Percentiles rank a stretch among this genome's conserved stretches.
Evolutionary conservation across 1,139 yeast genomes (phyloP).

Genomic region (Eremothecium coryli): DNA sequence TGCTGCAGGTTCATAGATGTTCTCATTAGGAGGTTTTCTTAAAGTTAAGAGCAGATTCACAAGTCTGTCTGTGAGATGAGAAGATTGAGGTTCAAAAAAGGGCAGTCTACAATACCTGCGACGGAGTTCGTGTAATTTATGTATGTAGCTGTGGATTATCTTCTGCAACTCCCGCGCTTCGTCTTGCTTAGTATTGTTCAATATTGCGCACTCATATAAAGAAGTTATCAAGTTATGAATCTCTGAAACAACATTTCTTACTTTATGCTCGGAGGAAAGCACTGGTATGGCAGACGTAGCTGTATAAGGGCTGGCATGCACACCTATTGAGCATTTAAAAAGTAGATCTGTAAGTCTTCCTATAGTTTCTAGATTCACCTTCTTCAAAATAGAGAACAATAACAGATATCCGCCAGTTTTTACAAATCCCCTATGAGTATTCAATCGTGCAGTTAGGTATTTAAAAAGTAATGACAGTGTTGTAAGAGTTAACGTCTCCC

Average conservation of each 20-base stretch:
- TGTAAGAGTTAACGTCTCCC: conserved; percentile 37
- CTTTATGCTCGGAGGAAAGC: no score
- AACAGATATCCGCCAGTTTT: conserved; percentile 48
- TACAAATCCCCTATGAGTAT: conserved; percentile 42
- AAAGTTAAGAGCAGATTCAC: conserved; percentile 26
- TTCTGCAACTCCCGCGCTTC: conserved; percentile 14
- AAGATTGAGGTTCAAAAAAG: conserved; percentile 16
- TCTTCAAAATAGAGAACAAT: conserved; percentile 33
- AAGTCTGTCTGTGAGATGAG: conserved; percentile 16
- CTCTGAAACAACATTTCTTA: background rate
- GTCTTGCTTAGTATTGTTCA: no score
- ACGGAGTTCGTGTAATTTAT: background rate
- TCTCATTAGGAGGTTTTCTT: conserved; percentile 27
- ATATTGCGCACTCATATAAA: no score
- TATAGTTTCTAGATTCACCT: background rate
- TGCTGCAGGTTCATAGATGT: conserved; percentile 22
- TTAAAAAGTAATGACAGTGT: conserved; percentile 45
- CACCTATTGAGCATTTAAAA: background rate
- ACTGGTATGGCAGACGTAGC: no score
- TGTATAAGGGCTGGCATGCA: no score
- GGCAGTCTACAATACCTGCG: background rate
- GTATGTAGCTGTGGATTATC: background rate
- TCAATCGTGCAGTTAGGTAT: conserved; percentile 41
- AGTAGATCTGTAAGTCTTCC: background rate
- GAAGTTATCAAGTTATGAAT: background rate